Base-by-base conservation (phyloP, 495 filamentous ascomycete species). In the Hyaloscypha hepaticicola region DNA sequence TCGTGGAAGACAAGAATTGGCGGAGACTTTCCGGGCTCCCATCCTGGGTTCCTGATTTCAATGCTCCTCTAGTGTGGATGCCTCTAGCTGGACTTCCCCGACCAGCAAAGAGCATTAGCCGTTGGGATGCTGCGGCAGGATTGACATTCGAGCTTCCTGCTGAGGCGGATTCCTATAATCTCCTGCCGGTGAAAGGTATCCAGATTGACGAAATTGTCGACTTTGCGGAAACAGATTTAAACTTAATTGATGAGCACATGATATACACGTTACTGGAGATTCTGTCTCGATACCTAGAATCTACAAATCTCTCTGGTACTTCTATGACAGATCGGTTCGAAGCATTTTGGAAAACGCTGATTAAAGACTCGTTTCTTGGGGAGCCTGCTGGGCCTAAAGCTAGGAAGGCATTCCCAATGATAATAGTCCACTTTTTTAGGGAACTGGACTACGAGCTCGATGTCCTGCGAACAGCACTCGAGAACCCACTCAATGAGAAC, bases 21-120 rank as follows among this genome's bases (percentile, higher is more conserved):
- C 26, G 60, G 34, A 59, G 22, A 14, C 22, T 8, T 24, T 41
- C 48, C n/a, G 34, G 66, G 7, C 59, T 71, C 16, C 61, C 69
- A 11, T 69, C 66, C 22, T 71, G 69, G 69, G 63, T 71, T 26
- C 69, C 69, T 24, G 67, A 71, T 56, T 71, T 58, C 55, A 69
- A 63, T 49, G 51, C 50, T 24, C 26, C 45, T 27, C 38, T 45
- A 8, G 33, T 64, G 50, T 58, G 38, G 22, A 41, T 5, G n/a
- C 61, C 61, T 55, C 21, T 63, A 45, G 25, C 25, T 24, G 50
- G 51, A 12, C 5, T 38, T 56, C 50, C 26, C 5, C 21, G 28
- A 5, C 4, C 49, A 38, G 3, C 28, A 16, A 22, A 4, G 21
- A 22, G 66, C 33, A 12, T 52, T 49, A 26, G 45, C 55, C 48